Base-by-base conservation (phyloP, 306 rosid species). In the Vicia sativa region DNA sequence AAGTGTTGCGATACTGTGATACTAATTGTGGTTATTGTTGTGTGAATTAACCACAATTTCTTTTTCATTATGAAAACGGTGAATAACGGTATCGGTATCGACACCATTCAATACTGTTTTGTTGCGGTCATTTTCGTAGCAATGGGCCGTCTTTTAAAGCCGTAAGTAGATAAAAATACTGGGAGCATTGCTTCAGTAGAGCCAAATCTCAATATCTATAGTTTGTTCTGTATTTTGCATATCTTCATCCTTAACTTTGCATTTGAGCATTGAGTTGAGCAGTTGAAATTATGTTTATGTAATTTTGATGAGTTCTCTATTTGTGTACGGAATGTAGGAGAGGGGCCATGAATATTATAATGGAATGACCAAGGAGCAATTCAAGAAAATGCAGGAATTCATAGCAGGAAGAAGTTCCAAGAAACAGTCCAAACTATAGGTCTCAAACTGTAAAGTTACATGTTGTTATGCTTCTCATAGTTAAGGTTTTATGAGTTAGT, bases 281-380 rank as follows among this genome's bases (percentile, higher is more conserved):
- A 6, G 18, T 28, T 6, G 55, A 50, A 43, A 25, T 56, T 18
- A 15, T 67, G 46, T 60, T 50, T 67, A 26, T 48, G 9, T 9
- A 68, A 68, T 70, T 55, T 14, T 70, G 29, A 38, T 58, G 64
- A 29, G 35, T 13, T 38, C 15, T 59, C 15, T 37, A 26, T 42
- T 2, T 76, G 31, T 80, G 46, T 61, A 12, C 15, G 16, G 4
- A 59, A 62, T 62, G 67, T 70, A 89, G 96, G 96, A 86, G 81
- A 87, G 89, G 67, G 98, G 72, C 16, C 84, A 86, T 77, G 96
- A 74, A 10, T 92, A 86, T 65, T 90, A 90, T 78, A 86, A 76
- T 8, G 90, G 96, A 77, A 92, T 87, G 96, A 87, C 93, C 16
- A 87, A 86, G 77, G 96, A 86, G 50, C 93, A 87, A 78, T 92